Evolutionary conservation across 2,329 filamentous ascomycete genomes (phyloP).

Genomic region (Biscogniauxia mediterranea): DNA sequence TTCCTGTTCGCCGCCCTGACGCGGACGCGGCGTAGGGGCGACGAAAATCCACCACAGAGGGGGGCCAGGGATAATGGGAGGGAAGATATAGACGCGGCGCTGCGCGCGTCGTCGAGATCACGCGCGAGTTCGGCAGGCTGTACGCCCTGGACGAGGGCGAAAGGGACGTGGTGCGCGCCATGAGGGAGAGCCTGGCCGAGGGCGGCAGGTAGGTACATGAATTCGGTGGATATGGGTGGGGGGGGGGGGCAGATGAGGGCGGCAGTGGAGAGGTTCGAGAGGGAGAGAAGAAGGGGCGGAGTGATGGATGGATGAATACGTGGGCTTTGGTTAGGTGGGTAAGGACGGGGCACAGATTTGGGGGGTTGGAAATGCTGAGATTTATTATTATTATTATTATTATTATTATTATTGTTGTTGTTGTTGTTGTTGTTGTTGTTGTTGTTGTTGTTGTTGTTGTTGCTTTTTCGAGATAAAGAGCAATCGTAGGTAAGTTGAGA

Average conservation of each 20-base stretch:
- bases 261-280: neutral
- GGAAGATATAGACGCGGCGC: too few relatives aligned
- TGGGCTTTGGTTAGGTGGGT: neutral
- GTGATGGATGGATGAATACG: neutral
- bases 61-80: too few relatives aligned
- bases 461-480: too few relatives aligned
- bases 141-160: constrained; percentile 11
- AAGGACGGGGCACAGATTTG: too few relatives aligned
- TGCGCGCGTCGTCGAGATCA: constrained; percentile 10
- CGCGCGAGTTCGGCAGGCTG: constrained; percentile 11
- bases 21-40: too few relatives aligned
- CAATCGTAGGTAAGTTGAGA: too few relatives aligned
- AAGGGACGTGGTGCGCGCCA: constrained; percentile 7
- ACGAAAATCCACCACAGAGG: too few relatives aligned
- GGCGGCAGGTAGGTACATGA: constrained; percentile 11
- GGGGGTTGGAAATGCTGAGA: too few relatives aligned
- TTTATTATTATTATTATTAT: too few relatives aligned
- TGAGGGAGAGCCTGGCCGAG: constrained; percentile 9
- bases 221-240: constrained; percentile 11
- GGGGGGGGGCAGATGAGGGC: constrained; percentile 7
- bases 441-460: too few relatives aligned
- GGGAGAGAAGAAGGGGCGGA: neutral
- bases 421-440: too few relatives aligned
- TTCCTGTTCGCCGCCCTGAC: constrained; percentile 7
- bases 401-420: too few relatives aligned